Conservation (phyloP, 2,329 filamentous ascomycete genomes). For the Dactylellina sp. region DNA sequence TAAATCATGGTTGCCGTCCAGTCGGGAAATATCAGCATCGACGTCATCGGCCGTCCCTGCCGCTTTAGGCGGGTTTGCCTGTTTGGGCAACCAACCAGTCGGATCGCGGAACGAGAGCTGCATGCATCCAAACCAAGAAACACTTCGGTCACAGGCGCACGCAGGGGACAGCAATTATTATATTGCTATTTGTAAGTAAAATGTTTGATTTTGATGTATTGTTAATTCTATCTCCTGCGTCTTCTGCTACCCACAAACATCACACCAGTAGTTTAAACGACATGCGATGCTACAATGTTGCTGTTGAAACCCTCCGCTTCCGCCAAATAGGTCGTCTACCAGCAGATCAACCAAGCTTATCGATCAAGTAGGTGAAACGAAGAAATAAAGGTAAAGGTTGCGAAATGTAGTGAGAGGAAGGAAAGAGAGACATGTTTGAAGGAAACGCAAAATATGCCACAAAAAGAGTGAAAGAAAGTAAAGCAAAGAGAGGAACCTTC, state of each 20-base stretch:
- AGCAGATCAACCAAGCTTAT: constrained; percentile 23
- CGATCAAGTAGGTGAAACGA: constrained; percentile 9
- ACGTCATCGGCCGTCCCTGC: constrained; percentile 47
- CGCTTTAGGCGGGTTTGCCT: constrained; percentile 39
- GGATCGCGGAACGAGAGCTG: not conserved
- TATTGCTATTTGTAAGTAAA: too few species aligned
- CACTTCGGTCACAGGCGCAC: too few species aligned
- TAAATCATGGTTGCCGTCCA: not conserved
- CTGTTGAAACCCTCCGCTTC: not conserved
- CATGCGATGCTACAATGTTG: not conserved
- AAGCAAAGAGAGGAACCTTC: constrained; percentile 20
- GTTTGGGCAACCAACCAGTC: not conserved
- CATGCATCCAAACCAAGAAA: not conserved
- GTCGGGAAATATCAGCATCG: constrained; percentile 9
- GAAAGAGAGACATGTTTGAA: constrained; percentile 4
- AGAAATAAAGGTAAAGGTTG: constrained; percentile 8
- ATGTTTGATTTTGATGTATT: constrained; percentile 7
- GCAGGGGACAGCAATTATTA: too few species aligned
- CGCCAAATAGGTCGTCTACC: constrained; percentile 26
- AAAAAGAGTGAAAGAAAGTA: constrained; percentile 15
- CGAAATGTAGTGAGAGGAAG: not conserved
- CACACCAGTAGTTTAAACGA: not conserved
- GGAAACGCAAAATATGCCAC: not conserved
- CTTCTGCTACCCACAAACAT: not conserved
- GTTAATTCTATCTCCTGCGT: constrained; percentile 17